A percentile compares a stretch with the other conserved stretches of the same genome.
phyloP scores from a whole-genome alignment of 2,329 filamentous ascomycete genomes.

The Cladorrhinum sp. region DNA sequence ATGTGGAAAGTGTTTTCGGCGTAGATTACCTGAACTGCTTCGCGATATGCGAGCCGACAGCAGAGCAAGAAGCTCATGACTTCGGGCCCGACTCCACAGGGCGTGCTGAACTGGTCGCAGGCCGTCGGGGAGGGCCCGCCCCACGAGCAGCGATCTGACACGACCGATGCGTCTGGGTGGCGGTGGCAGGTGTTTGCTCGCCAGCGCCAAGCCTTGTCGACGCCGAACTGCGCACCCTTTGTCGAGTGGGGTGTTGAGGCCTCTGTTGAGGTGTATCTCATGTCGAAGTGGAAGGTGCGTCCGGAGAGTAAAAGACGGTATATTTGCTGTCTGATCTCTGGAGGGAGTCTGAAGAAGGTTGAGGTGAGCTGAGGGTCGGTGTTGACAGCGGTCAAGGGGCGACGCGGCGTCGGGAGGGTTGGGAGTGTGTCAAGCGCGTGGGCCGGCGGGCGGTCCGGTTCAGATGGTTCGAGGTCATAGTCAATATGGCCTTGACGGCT shows the following conservation, averaged over 20 bases:
- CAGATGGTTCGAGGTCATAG: not conserved
- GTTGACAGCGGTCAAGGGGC: constrained; percentile 11
- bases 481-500: not conserved
- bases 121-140: constrained; percentile 15
- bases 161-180: constrained; percentile 1
- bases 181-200: constrained; percentile 20
- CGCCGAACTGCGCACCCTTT: not conserved
- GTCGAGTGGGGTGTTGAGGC: constrained; percentile 18
- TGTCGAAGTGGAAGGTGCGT: constrained; percentile 19
- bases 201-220: constrained; percentile 16
- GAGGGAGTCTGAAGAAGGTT: constrained; percentile 17
- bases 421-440: constrained; percentile 19
- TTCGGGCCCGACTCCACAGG: constrained; percentile 10
- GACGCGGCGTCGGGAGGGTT: constrained; percentile 8
- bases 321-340: constrained; percentile 18
- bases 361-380: constrained; percentile 6
- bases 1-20: constrained; percentile 16
- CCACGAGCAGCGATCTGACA: constrained; percentile 12
- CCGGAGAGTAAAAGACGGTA: constrained; percentile 17
- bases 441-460: not conserved
- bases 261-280: constrained; percentile 17
- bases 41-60: constrained; percentile 16
- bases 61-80: constrained; percentile 6
- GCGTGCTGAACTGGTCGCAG: constrained; percentile 1
- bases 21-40: constrained; percentile 16